Base-by-base conservation (phyloP, 345 rosid genomes). In the Linum usitatissimum region DNA sequence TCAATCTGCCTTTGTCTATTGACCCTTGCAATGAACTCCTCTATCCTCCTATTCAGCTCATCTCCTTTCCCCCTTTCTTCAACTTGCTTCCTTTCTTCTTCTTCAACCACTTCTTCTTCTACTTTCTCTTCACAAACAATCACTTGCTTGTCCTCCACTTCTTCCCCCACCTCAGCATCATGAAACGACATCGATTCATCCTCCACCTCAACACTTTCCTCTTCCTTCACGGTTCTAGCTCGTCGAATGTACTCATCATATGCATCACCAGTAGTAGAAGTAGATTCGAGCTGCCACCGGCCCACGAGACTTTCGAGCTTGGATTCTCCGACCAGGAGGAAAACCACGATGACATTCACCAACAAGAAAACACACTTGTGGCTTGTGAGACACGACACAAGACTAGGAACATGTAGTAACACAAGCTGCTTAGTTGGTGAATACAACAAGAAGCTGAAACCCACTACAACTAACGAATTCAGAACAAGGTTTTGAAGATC, bases 1-100 rank as follows among this genome's bases (percentile, higher is more conserved):
- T 86, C 88, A 57, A 78, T 65, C 82, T 69, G 72, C 75, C 92
- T 70, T 76, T 81, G 82, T 65, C 61, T 80, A 45, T 83, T 81
- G 62, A 86, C 80, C 71, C 82, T 86, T 14, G 85, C 85, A 57
- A 86, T 86, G 73, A 86, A 86, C n/a, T 78, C 86, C 55, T 86
- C 92, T 19, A 72, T 69, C 60, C 72, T 86, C 66, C 63, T 81
- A 45, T 80, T 75, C 36, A 86, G 66, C 31, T 86, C 88, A 59
- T 83, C 88, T 28, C 67, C 57, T 3, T 74, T 65, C 75, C 75
- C 62, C 9, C 62, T 75, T 34, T 18, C 61, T 18, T 63, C 79
- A 6, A 76, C 74, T 62, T 72, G 81, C 49, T 55, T 61, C 14
- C 18, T 17, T 9, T 61, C 60, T 6, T 30, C 57, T 48, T 66